Conservation (phyloP, 2,329 filamentous ascomycete genomes). For the Fonsecaea pedrosoi region DNA sequence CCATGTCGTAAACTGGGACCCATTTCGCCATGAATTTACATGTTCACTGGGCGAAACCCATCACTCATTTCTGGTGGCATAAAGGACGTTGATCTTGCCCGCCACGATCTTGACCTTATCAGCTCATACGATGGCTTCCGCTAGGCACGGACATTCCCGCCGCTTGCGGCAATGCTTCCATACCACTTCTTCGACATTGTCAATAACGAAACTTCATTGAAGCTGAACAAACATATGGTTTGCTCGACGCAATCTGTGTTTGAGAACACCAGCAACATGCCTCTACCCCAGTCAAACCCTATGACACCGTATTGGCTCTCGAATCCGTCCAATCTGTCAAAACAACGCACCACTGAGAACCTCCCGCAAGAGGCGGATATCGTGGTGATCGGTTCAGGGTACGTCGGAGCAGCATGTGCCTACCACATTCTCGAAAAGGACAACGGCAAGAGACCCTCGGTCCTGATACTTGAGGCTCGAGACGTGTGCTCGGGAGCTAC, state of each 20-base stretch:
- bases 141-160: slow-evolving; percentile 1
- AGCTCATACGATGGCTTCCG: background rate
- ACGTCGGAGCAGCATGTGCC: slow-evolving; percentile 53
- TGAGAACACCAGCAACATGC: slow-evolving; percentile 17
- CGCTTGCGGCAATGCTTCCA: background rate
- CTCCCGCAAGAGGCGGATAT: slow-evolving; percentile 54
- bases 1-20: background rate
- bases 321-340: slow-evolving; percentile 20
- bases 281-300: slow-evolving; percentile 23
- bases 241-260: no score
- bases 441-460: slow-evolving; percentile 40
- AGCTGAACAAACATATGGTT: background rate
- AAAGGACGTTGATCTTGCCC: background rate
- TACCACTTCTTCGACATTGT: background rate
- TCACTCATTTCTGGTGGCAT: background rate
- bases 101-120: background rate
- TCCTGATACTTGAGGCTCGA: slow-evolving; percentile 51
- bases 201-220: background rate
- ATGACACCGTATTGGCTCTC: slow-evolving; percentile 36
- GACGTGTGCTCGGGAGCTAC: slow-evolving; percentile 54
- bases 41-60: background rate
- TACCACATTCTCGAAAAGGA: slow-evolving; percentile 50
- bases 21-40: background rate
- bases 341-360: slow-evolving; percentile 28
- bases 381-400: slow-evolving; percentile 57